Evolutionary conservation across 2,329 filamentous ascomycete genomes (phyloP).

Genomic region (Waltergamsia citrina): DNA sequence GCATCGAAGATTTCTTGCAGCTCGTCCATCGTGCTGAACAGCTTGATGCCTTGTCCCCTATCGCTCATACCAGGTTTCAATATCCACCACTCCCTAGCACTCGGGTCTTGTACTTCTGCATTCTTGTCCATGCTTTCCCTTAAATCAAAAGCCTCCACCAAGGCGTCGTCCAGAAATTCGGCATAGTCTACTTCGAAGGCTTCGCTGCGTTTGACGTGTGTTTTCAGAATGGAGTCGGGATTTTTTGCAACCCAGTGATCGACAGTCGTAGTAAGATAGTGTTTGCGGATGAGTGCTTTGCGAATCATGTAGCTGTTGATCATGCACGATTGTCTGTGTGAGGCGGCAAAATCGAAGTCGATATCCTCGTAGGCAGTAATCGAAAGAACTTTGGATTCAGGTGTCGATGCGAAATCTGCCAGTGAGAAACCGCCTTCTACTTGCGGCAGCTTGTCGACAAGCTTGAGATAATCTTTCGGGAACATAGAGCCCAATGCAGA

Average conservation of each 20-base stretch:
- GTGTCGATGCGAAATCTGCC: constrained; percentile 20
- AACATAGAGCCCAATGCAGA: constrained; percentile 58
- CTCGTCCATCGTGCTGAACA: constrained; percentile 80
- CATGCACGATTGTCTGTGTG: constrained; percentile 51
- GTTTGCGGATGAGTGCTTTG: constrained; percentile 93
- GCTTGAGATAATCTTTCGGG: constrained; percentile 35
- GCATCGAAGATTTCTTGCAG: constrained; percentile 82
- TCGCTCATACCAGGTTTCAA: constrained; percentile 97
- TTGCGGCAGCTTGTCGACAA: constrained; percentile 31
- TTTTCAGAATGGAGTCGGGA: constrained; percentile 56
- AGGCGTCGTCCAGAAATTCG: constrained; percentile 88
- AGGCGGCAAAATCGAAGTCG: constrained; percentile 68
- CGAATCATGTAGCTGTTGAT: constrained; percentile 91
- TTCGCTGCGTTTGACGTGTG: constrained; percentile 68
- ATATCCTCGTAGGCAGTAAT: constrained; percentile 81
- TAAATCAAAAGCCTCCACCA: constrained; percentile 84
- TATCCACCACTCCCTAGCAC: constrained; percentile 83
- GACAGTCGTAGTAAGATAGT: constrained; percentile 79
- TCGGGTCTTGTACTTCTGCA: constrained; percentile 9
- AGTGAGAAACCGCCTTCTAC: constrained; percentile 24
- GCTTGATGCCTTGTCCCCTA: constrained; percentile 80
- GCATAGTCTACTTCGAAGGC: constrained; percentile 94
- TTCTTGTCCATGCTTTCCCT: constrained; percentile 59
- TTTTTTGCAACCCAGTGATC: constrained; percentile 81
- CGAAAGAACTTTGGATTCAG: constrained; percentile 51